A percentile compares a stretch with the other conserved stretches of the same genome.
Evolutionary conservation across 2,329 filamentous ascomycete species (phyloP).

Genomic region (Penicillium psychrosexuale): DNA sequence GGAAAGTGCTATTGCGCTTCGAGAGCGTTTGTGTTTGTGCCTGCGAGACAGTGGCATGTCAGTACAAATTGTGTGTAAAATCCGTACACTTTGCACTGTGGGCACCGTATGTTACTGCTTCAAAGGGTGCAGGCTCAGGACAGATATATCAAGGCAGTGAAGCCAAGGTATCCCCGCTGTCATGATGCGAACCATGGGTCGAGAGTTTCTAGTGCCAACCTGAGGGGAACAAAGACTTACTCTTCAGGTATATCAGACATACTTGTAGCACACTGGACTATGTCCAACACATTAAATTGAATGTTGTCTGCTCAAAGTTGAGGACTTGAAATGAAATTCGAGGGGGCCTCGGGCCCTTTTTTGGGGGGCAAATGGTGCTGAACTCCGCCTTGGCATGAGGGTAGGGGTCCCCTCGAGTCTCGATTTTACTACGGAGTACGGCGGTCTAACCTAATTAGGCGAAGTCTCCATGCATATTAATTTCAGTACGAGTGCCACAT

Average conservation of each 20-base stretch:
- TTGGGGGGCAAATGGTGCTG: conserved; percentile 10
- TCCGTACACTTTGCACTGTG: background rate
- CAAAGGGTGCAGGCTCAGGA: background rate
- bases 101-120: conserved; percentile 13
- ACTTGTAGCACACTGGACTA: background rate
- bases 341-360: background rate
- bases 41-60: conserved; percentile 31
- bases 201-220: background rate
- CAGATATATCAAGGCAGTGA: background rate
- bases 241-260: conserved; percentile 27
- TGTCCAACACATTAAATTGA: background rate
- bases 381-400: conserved; percentile 12
- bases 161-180: background rate
- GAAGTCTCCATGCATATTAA: too few species aligned
- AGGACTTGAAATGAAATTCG: background rate
- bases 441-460: too few species aligned
- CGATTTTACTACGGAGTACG: too few species aligned
- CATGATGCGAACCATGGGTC: conserved; percentile 17
- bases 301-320: background rate
- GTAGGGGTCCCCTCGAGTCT: background rate
- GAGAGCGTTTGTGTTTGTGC: conserved; percentile 57
- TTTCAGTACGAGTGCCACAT: too few species aligned
- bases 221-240: conserved; percentile 16
- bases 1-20: conserved; percentile 53
- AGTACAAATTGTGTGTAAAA: conserved; percentile 13